These are phyloP conservation scores for Marasmius sp. DNA, from an alignment of 1,284 basidiomycete species.

Conservation along the genomic window DNA sequence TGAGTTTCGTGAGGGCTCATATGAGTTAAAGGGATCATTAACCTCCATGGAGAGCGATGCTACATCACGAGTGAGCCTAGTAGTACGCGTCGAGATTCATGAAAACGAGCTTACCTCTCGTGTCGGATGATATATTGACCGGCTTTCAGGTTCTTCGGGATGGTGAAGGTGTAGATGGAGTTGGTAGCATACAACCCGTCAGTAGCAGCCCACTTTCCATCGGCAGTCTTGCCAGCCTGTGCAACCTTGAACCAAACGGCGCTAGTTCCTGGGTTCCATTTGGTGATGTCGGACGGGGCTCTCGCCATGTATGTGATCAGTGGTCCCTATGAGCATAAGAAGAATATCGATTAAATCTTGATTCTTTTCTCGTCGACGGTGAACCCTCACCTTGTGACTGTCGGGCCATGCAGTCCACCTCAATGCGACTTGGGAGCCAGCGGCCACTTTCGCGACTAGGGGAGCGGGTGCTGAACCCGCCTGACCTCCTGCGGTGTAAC, in stretches of 20 bases:
- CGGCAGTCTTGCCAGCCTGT: slow-evolving; percentile 36
- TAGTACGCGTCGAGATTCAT: not conserved
- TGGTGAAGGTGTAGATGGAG: slow-evolving; percentile 41
- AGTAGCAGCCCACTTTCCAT: slow-evolving; percentile 39
- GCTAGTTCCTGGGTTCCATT: slow-evolving; percentile 24
- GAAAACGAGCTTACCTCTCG: slow-evolving; percentile 36
- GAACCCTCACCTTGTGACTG: slow-evolving; percentile 32
- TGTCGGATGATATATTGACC: slow-evolving; percentile 53
- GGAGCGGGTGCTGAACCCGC: slow-evolving; percentile 40
- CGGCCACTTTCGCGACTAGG: slow-evolving; percentile 41
- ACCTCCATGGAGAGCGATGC: slow-evolving; percentile 40
- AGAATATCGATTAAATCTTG: not conserved
- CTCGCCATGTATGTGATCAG: slow-evolving; percentile 23
- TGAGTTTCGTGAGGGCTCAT: slow-evolving; percentile 3
- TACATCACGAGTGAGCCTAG: slow-evolving; percentile 9
- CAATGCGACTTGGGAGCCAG: slow-evolving; percentile 40
- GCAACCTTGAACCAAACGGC: slow-evolving; percentile 47
- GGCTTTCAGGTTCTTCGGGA: slow-evolving; percentile 41
- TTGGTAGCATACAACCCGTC: slow-evolving; percentile 34
- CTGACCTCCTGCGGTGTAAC: slow-evolving; percentile 36
- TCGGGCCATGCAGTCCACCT: slow-evolving; percentile 55
- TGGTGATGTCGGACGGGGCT: slow-evolving; percentile 21
- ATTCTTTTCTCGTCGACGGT: not conserved
- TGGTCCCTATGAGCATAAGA: slow-evolving; percentile 11
- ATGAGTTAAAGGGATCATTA: slow-evolving; percentile 9